Conservation (phyloP, 768 basidiomycete species). For the Boletus reticulatus region DNA sequence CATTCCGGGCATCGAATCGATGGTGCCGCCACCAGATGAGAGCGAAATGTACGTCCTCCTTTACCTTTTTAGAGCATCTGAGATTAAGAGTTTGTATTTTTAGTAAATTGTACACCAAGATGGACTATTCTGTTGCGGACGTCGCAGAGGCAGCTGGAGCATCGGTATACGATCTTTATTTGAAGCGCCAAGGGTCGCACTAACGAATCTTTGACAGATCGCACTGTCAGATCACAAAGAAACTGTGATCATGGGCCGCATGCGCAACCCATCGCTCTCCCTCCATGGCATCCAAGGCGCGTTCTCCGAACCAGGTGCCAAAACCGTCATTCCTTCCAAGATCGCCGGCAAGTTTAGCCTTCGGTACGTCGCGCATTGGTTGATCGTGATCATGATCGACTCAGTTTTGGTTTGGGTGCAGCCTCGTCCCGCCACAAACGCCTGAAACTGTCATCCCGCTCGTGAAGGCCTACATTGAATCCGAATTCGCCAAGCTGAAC, state of each 20-base stretch:
- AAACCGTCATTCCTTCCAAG: conserved; percentile 94
- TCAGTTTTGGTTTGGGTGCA: conserved; percentile 17
- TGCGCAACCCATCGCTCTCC: conserved; percentile 86
- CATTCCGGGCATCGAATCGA: conserved; percentile 84
- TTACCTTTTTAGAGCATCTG: neutral
- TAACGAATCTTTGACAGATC: conserved; percentile 34
- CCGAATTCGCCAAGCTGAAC: conserved; percentile 81
- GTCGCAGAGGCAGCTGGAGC: conserved; percentile 77
- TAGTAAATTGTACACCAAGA: conserved; percentile 66
- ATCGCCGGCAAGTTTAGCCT: conserved; percentile 93
- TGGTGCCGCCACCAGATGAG: conserved; percentile 70
- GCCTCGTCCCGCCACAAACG: conserved; percentile 84
- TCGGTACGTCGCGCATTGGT: conserved; percentile 45
- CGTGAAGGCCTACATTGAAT: conserved; percentile 65
- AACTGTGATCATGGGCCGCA: conserved; percentile 84
- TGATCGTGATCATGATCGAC: neutral
- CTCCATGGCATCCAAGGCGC: conserved; percentile 97
- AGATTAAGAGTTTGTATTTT: neutral
- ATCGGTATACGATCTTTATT: conserved; percentile 18
- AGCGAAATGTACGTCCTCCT: conserved; percentile 57
- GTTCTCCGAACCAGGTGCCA: conserved; percentile 72
- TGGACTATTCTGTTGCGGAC: conserved; percentile 73
- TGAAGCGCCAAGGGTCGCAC: neutral
- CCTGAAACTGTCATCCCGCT: conserved; percentile 71
- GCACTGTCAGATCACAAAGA: conserved; percentile 78